Conservation (phyloP, 306 rosid genomes). For the Geum urbanum region DNA sequence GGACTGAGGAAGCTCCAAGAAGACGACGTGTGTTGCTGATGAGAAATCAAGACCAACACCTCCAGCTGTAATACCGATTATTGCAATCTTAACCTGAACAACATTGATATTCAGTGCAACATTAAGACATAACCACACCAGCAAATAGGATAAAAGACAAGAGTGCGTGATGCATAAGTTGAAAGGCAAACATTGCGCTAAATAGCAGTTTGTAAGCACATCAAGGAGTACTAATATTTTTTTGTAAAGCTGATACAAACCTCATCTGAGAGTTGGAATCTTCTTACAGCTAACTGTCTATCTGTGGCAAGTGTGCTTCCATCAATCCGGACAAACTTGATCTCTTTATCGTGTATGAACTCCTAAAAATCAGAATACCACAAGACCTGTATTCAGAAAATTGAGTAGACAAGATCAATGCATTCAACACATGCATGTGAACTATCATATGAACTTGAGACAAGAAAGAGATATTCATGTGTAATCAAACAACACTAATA, state of each 20-base stretch:
- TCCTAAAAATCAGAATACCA: conserved; percentile 43
- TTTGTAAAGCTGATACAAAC: conserved; percentile 26
- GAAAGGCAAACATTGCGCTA: background rate
- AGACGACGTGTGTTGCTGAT: conserved; percentile 80
- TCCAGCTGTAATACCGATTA: conserved; percentile 87
- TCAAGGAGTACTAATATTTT: background rate
- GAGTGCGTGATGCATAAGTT: conserved; percentile 2
- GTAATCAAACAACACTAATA: background rate
- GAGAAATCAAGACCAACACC: conserved; percentile 96
- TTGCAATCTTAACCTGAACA: conserved; percentile 79
- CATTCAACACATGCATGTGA: background rate
- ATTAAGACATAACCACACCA: conserved; percentile 8
- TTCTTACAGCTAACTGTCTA: conserved; percentile 70
- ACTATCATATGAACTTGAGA: background rate
- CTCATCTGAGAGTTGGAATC: conserved; percentile 69
- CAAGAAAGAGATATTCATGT: background rate
- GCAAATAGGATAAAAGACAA: background rate
- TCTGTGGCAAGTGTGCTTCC: conserved; percentile 87
- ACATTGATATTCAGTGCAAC: conserved; percentile 22
- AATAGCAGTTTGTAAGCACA: background rate
- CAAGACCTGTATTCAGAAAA: conserved; percentile 1
- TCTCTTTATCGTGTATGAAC: conserved; percentile 70
- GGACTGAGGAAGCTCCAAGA: conserved; percentile 85
- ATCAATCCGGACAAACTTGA: conserved; percentile 79
- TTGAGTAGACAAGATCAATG: background rate